Evolutionary conservation across 768 basidiomycete genomes (phyloP), one percentile per base, ranked within the genome.

Genomic region (Mycena chlorophos): DNA sequence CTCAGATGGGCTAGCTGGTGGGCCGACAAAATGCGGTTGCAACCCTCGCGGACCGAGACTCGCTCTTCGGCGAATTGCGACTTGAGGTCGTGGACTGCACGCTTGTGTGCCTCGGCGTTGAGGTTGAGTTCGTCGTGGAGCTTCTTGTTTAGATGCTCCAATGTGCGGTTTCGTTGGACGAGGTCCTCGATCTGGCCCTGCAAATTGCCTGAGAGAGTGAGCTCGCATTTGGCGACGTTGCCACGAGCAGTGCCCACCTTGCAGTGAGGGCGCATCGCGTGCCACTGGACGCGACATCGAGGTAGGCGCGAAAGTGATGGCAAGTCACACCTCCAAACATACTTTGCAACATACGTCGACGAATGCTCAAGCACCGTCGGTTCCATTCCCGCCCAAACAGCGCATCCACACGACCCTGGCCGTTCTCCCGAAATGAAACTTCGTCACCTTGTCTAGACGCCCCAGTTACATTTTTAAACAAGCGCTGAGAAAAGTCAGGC

Each of bases 161-260:
- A 77, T 0, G 79, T 80, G 23, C 83, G 83, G 63, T 82, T 87
- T 58, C 83, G 78, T 59, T 86, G 81, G 2, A 89, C 86, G 50
- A 91, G 81, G 39, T 91, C 87, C 47, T 86, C 79, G 48, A 91
- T 88, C 66, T 90, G 88, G 2, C 77, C 70, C 56, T 84, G 84
- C 66, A 86, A 81, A 3, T 84, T 78, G 23, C 82, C n/a, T n/a
- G n/a, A n/a, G n/a, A n/a, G n/a, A n/a, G n/a, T n/a, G n/a, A n/a
- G n/a, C n/a, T n/a, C n/a, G n/a, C n/a, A n/a, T n/a, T n/a, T n/a
- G n/a, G n/a, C n/a, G n/a, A n/a, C n/a, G n/a, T n/a, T n/a, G n/a
- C n/a, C n/a, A n/a, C n/a, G n/a, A n/a, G n/a, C n/a, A n/a, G n/a
- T n/a, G n/a, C n/a, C n/a, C n/a, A n/a, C n/a, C 75, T 58, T 82